A percentile compares a stretch with the other conserved stretches of the same genome.
Conservation (phyloP, 352 stramenopile genomes). For the Phytophthora brassicae region DNA sequence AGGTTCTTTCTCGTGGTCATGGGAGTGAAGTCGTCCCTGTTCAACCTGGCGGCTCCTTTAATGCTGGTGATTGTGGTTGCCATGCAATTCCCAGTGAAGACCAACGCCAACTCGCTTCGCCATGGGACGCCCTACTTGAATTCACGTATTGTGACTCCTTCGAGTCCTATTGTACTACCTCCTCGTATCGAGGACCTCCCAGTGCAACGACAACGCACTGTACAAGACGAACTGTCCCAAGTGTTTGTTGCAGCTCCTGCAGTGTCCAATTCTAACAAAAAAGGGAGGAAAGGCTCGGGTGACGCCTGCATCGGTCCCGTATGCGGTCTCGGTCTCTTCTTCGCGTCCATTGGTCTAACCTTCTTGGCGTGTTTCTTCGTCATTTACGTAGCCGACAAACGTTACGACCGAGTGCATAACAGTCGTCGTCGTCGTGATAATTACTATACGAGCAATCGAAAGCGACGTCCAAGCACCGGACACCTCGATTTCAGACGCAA, state of each 20-base stretch:
- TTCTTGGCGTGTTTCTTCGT: slow-evolving; percentile 40
- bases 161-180: slow-evolving; percentile 9
- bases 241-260: slow-evolving; percentile 18
- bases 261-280: slow-evolving; percentile 16
- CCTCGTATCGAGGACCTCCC: neutral
- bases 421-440: slow-evolving; percentile 24
- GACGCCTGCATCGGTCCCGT: slow-evolving; percentile 40
- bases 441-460: slow-evolving; percentile 21
- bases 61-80: slow-evolving; percentile 19
- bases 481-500: slow-evolving; percentile 22
- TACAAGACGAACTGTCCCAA: slow-evolving; percentile 24
- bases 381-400: slow-evolving; percentile 41
- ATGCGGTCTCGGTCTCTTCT: slow-evolving; percentile 44
- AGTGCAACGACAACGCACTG: slow-evolving; percentile 16
- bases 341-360: slow-evolving; percentile 37
- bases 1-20: slow-evolving; percentile 2
- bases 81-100: slow-evolving; percentile 21
- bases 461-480: slow-evolving; percentile 21
- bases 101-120: slow-evolving; percentile 24
- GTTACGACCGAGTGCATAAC: slow-evolving; percentile 29
- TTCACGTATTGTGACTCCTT: slow-evolving; percentile 13
- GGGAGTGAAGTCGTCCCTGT: slow-evolving; percentile 9
- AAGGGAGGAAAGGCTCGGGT: slow-evolving; percentile 27
- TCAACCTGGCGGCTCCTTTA: slow-evolving; percentile 12
- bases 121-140: slow-evolving; percentile 3